Base-by-base conservation (phyloP, 208 protist genomes). In the Wallacemonas sp. region DNA sequence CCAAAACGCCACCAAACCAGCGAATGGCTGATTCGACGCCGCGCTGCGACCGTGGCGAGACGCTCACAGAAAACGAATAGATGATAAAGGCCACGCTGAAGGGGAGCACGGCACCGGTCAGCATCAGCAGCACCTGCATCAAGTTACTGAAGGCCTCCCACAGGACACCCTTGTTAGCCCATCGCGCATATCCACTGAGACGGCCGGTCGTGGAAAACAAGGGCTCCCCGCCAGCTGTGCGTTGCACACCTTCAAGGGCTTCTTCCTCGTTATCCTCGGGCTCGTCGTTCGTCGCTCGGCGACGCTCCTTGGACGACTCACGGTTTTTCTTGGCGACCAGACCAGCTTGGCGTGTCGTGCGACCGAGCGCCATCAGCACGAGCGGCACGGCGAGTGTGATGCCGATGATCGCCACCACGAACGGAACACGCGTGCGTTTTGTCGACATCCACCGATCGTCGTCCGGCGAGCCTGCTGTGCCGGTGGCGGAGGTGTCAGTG, bases 361-460 rank as follows among this genome's bases (percentile, higher is more conserved):
- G 70, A 39, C 71, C 76, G 21, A 94, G 73, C 38, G 85, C 78
- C 1, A 91, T 77, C 3, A 94, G 55, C 15, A 87, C 61, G 64
- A 74, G 85, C 45, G 88, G 88, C 48, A 90, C 78, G 2, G 79
- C 74, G 10, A 89, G 24, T 15, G 74, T 70, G 13, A 91, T 63
- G 24, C 80, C 72, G 15, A 91, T 42, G 22, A 81, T 55, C 32
- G 69, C 79, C 37, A 93, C 42, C n/a, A 89, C 79, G 60, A 93
- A 90, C 3, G 86, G 86, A 24, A 88, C 79, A 5, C 75, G 70
- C 17, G 68, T 78, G 41, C 63, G 61, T 41, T 66, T 63, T 5
- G 54, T 60, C 9, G 54, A 54, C 22, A 38, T 24, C 19, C 30
- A 45, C 37, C 55, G 29, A 53, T 57, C 61, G 33, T 59, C 21